Base-by-base conservation (phyloP, 768 basidiomycete genomes). In the Cyathus striatus region DNA sequence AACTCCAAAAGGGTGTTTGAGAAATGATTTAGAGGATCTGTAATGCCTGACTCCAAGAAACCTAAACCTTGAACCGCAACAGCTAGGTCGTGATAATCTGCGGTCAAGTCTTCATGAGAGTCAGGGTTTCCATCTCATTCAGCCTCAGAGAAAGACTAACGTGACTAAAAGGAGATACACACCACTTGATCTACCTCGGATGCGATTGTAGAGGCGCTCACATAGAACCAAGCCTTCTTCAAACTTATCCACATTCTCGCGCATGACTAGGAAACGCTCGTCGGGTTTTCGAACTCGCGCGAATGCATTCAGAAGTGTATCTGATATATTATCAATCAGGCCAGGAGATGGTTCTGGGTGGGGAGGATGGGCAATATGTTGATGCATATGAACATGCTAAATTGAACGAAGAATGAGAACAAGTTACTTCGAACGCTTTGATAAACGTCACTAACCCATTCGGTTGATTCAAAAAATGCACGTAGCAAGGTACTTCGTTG, bases 41-140 rank as follows among this genome's bases (percentile, higher is more conserved):
- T 99, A 51, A 99, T 99, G 27, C 96, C 96, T 49, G 90, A 91
- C 64, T 99, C 96, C 49, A 99, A 77, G 68, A 97, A 98, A 52
- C 95, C 96, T 47, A 99, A 78, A 40, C 94, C 95, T 61, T 98
- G 95, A 37, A 96, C 91, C 33, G 91, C 87, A 49, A 93, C 88
- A 34, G 96, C 93, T 50, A 98, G 72, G 65, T 97, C 96, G 59
- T 97, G 92, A 64, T 99, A 99, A 71, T 99, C 96, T 50, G 82
- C 82, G 47, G 92, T 88, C 38, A 99, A 81, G 76, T 99, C 96
- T 96, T 84, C 78, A 75, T 70, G 80, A 59, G 78, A 81, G 79
- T 82, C 82, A 70, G 74, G 74, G 64, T 81, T 75, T 61, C 82
- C 83, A 67, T 84, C 86, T 87, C 83, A 64, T 86, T 88, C 66